Conservation (phyloP, 129 eudicot genomes). For the Centella asiatica region DNA sequence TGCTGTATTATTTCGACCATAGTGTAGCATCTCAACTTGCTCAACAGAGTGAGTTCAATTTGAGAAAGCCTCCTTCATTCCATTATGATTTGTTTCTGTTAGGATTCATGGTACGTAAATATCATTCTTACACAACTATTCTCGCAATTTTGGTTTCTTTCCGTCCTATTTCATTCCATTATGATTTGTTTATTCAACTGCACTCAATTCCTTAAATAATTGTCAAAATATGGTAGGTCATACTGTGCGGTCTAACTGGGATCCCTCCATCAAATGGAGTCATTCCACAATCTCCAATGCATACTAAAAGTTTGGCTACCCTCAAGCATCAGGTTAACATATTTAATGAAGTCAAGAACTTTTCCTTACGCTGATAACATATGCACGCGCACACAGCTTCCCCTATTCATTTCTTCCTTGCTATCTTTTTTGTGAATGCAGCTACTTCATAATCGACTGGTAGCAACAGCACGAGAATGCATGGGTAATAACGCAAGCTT, state of each 20-base stretch:
- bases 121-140: neutral
- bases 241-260: slow-evolving; percentile 14
- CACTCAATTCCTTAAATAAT: neutral
- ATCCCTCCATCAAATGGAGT: slow-evolving; percentile 22
- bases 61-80: slow-evolving; percentile 20
- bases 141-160: neutral
- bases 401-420: neutral
- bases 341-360: neutral
- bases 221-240: slow-evolving; percentile 1
- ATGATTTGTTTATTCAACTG: neutral
- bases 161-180: neutral
- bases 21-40: slow-evolving; percentile 23
- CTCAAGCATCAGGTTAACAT: slow-evolving; percentile 16
- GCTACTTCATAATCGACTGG: slow-evolving; percentile 18
- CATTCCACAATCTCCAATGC: slow-evolving; percentile 25
- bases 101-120: slow-evolving; percentile 9
- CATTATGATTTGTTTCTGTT: slow-evolving; percentile 17
- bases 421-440: slow-evolving; percentile 2
- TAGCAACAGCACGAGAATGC: slow-evolving; percentile 10
- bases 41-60: slow-evolving; percentile 15
- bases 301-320: slow-evolving; percentile 17
- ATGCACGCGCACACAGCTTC: neutral
- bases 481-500: slow-evolving; percentile 15
- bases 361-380: neutral
- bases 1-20: slow-evolving; percentile 16